Conservation (phyloP, 768 basidiomycete species). For the Coprinopsis sp. region DNA sequence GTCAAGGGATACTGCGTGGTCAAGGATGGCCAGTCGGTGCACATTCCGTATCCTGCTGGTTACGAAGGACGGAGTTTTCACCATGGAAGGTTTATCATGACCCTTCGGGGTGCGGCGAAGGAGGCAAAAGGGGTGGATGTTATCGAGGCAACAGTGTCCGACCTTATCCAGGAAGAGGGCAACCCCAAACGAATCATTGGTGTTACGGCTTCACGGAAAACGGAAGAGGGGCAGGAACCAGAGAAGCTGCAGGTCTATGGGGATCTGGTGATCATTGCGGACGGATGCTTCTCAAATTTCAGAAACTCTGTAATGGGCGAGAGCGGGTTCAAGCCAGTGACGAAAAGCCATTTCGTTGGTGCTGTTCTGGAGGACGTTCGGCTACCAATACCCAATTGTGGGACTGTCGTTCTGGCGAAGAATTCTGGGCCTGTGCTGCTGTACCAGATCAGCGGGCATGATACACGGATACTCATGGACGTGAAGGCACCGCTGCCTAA, state of each 20-base stretch:
- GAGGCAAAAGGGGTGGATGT: conserved; percentile 65
- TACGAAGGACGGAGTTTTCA: conserved; percentile 85
- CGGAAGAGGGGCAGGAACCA: conserved; percentile 18
- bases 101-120: conserved; percentile 62
- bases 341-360: conserved; percentile 81
- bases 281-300: conserved; percentile 96
- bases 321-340: conserved; percentile 44
- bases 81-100: conserved; percentile 87
- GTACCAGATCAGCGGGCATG: conserved; percentile 85
- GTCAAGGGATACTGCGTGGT: conserved; percentile 85
- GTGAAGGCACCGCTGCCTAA: conserved; percentile 79
- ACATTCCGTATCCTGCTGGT: conserved; percentile 80
- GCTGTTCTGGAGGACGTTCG: conserved; percentile 72
- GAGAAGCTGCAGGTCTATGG: conserved; percentile 54
- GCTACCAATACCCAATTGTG: conserved; percentile 71
- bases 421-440: conserved; percentile 84
- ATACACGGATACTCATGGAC: conserved; percentile 93
- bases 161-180: conserved; percentile 56
- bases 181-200: conserved; percentile 52
- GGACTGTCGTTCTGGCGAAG: conserved; percentile 79
- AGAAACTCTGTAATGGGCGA: conserved; percentile 60
- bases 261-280: conserved; percentile 81
- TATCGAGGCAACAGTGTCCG: conserved; percentile 80
- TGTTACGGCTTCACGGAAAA: conserved; percentile 53
- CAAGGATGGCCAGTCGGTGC: conserved; percentile 60